Evolutionary conservation across 345 rosid species (phyloP).

Genomic region (Syzygium aqueum): DNA sequence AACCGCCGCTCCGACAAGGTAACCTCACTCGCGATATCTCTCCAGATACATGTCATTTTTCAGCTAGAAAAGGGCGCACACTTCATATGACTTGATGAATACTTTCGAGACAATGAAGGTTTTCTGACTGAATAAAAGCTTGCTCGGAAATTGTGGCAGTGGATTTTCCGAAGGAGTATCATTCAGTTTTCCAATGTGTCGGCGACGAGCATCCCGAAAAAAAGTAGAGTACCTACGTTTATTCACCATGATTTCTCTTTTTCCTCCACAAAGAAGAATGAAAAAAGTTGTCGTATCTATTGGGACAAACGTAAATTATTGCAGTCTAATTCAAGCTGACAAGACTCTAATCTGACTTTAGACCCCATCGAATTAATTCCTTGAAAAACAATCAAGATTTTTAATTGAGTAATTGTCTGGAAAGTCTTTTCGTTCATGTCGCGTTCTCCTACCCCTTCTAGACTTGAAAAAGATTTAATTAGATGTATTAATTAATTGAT

Average conservation of each 20-base stretch:
- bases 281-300: neutral
- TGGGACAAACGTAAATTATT: neutral
- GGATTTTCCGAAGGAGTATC: neutral
- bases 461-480: neutral
- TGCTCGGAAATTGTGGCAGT: neutral
- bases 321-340: neutral
- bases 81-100: neutral
- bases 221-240: neutral
- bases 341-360: neutral
- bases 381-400: neutral
- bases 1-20: conserved; percentile 66
- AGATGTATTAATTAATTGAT: neutral
- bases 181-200: neutral
- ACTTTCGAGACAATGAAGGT: neutral
- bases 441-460: neutral
- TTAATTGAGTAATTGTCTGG: neutral
- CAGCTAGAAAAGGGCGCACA: neutral
- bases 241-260: neutral
- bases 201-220: neutral
- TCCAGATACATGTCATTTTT: neutral
- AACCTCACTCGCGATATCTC: neutral
- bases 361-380: neutral
- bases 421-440: neutral
- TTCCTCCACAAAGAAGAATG: neutral
- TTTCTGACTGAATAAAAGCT: neutral